Base-by-base conservation (phyloP, 768 basidiomycete species). In the Amanita fuliginea region DNA sequence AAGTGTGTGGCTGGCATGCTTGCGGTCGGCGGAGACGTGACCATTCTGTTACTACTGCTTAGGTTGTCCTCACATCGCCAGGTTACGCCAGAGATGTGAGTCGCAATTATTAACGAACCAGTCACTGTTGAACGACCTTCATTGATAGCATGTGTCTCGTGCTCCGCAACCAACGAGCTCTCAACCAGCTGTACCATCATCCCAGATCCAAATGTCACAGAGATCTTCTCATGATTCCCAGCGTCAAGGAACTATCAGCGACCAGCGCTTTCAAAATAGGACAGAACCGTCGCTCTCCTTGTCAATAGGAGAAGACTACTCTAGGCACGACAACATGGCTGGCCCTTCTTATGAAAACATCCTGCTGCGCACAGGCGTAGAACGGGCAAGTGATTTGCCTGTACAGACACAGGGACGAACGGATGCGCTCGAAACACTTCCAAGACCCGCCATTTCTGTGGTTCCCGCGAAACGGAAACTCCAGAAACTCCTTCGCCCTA, bases 21-120 rank as follows among this genome's bases (percentile, higher is more conserved):
- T 10, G 32, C 7, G 16, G 16, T n/a, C 28, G 21, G 22, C 24
- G 7, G 47, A 39, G n/a, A 42, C 41, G 30, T 46, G 6, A 24
- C 22, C 21, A 14, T 32, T 26, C 3, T 36, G 40, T 47, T 48
- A n/a, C n/a, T n/a, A n/a, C n/a, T n/a, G n/a, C 48, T 3, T 55
- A 88, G 86, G 74, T 81, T 35, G 64, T 85, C 6, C 52, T 77
- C 5, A 87, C 81, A 4, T 63, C 82, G 0, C 86, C 87, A 34
- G 87, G 87, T 13, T 71, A 73, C 56, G 86, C 86, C 5, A 64
- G 61, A 64, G 72, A 86, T 55, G 86, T 86, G 62, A 49, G 80
- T 66, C 14, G 35, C 10, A 45, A 16, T 46, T n/a, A n/a, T n/a
- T n/a, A n/a, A 18, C 41, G 2, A 10, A 5, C n/a, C n/a, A 26